Conservation (phyloP, 164 flowering plant species). For the Magnolia sinica region DNA sequence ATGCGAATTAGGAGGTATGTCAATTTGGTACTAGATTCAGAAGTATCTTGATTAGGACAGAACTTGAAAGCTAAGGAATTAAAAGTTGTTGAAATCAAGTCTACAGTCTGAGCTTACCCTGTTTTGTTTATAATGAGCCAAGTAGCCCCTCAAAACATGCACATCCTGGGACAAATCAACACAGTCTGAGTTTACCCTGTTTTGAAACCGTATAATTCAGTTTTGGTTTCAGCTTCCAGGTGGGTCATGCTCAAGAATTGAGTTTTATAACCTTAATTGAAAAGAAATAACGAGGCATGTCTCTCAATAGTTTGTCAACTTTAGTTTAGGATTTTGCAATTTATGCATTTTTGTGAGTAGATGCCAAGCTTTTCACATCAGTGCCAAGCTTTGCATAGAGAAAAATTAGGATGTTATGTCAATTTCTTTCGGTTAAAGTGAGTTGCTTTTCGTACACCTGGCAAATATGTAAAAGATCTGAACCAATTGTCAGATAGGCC, state of each 20-base stretch:
- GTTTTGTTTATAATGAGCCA: background rate
- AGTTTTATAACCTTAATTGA: background rate
- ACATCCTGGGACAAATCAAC: background rate
- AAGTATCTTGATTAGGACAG: background rate
- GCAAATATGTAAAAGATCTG: background rate
- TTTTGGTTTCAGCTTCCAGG: background rate
- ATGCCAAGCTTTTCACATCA: background rate
- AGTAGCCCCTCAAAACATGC: background rate
- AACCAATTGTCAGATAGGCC: background rate
- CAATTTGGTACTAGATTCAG: background rate
- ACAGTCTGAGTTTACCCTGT: no score
- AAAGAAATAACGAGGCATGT: background rate
- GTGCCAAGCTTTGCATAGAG: background rate
- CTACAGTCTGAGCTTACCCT: background rate
- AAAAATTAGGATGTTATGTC: no score
- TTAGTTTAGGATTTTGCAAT: background rate
- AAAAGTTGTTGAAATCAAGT: no score
- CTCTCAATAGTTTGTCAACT: no score
- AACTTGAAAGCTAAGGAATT: background rate
- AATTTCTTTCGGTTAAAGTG: background rate
- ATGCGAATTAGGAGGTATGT: slow-evolving; percentile 63
- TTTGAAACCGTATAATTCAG: no score
- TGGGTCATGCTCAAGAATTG: background rate
- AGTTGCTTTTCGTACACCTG: background rate
- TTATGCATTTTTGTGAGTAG: background rate